A percentile compares a stretch with the other conserved stretches of the same genome.
Evolutionary conservation across 2,329 filamentous ascomycete genomes (phyloP).

Genomic region (Epichloe glyceriae): DNA sequence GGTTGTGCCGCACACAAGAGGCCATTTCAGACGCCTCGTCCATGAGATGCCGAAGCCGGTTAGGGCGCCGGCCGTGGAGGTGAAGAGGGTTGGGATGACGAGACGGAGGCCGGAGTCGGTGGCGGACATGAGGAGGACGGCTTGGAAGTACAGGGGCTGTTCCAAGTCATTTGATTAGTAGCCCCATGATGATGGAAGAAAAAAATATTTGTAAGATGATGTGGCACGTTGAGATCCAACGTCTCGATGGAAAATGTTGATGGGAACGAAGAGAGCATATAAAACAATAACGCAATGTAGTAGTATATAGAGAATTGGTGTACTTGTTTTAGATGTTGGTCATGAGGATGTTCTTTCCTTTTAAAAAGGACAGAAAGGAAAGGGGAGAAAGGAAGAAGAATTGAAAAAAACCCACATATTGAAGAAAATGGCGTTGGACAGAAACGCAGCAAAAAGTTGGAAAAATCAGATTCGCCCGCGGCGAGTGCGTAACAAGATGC

Average conservation of each 20-base stretch:
- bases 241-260: no score
- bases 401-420: constrained; percentile 32
- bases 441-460: constrained; percentile 39
- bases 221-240: neutral
- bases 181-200: neutral
- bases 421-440: constrained; percentile 44
- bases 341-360: neutral
- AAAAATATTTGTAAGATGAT: neutral
- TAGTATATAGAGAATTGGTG: no score
- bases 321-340: no score
- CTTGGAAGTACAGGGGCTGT: constrained; percentile 60
- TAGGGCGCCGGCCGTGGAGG: constrained; percentile 39
- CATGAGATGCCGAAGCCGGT: constrained; percentile 51
- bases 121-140: constrained; percentile 55
- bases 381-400: neutral
- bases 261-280: no score
- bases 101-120: constrained; percentile 62
- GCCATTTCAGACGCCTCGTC: constrained; percentile 46
- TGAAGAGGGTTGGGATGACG: constrained; percentile 46
- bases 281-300: no score
- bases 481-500: constrained; percentile 32
- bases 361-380: neutral
- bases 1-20: constrained; percentile 37
- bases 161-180: no score
- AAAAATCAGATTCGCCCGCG: constrained; percentile 43